phyloP scores from a whole-genome alignment of 805 yeast genomes.

The Candida endomychidarum region DNA sequence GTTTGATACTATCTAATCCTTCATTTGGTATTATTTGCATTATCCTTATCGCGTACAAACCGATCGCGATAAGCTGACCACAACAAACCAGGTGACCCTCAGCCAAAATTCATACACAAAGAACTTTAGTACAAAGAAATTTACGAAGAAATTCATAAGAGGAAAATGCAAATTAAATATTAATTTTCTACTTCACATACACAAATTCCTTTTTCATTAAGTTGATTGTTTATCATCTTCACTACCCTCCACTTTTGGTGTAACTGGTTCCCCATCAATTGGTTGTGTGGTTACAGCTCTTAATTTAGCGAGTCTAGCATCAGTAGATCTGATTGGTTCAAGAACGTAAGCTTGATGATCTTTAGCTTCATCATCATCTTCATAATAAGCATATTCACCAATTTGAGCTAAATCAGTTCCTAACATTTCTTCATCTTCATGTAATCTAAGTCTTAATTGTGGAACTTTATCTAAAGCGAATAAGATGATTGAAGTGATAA shows the following conservation, averaged over 20 bases:
- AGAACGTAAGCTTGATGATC: constrained; percentile 52
- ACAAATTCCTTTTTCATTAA: constrained; percentile 3
- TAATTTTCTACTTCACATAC: constrained; percentile 3
- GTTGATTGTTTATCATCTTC: constrained; percentile 16
- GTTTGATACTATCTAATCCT: constrained; percentile 29
- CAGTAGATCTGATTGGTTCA: constrained; percentile 72
- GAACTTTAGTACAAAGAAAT: background rate
- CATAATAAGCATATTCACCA: constrained; percentile 81
- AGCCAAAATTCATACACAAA: too few species aligned
- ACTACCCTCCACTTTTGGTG: constrained; percentile 18
- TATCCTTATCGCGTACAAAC: constrained; percentile 1
- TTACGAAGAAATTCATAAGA: too few species aligned
- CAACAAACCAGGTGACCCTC: too few species aligned
- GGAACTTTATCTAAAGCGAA: constrained; percentile 73
- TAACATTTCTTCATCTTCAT: constrained; percentile 80
- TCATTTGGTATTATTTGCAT: constrained; percentile 31
- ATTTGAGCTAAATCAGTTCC: constrained; percentile 91
- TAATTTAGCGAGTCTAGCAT: constrained; percentile 36
- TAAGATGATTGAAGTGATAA: constrained; percentile 67
- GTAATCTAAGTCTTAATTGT: constrained; percentile 71
- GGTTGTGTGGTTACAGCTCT: constrained; percentile 21
- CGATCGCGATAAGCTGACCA: too few species aligned
- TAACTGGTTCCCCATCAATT: constrained; percentile 15
- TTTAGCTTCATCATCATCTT: constrained; percentile 47
- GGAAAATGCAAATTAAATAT: too few species aligned